Base-by-base conservation (phyloP, 441 rosid genomes). In the Euphorbia celastroides region DNA sequence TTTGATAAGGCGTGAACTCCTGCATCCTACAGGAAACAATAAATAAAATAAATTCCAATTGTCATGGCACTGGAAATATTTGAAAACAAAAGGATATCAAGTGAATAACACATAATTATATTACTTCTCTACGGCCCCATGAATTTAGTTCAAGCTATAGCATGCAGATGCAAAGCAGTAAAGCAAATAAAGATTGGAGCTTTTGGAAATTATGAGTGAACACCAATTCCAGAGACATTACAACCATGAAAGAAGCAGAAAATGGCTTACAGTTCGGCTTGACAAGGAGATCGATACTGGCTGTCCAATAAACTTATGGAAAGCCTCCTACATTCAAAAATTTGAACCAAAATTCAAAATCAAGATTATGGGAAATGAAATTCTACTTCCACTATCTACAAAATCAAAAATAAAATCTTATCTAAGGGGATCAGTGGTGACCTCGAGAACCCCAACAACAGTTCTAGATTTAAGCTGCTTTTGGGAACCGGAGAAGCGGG, bases 1-100 rank as follows among this genome's bases (percentile, higher is more conserved):
- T 94, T 94, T 20, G 96, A 82, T 57, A 92, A 75, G 60, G 99
- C 97, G 77, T 94, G 99, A 16, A 94, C 99, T 62, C 99, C 99
- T 10, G 97, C 91, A 82, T 94, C 99, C 99, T 94, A 78, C 69
- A 78, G 68, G 30, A 20, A 64, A 14, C 59, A 58, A 66, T 62
- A 59, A 52, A 22, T 51, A 61, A 71, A 69, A 69, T 70, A 56
- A 50, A 42, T 42, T 16, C 17, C 7, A 42, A 42, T 13, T 42
- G 38, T 34, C 50, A 44, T 2, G 17, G n/a, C n/a, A n/a, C n/a
- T n/a, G n/a, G n/a, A n/a, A n/a, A n/a, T n/a, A n/a, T n/a, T n/a
- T n/a, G n/a, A n/a, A n/a, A n/a, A n/a, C n/a, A n/a, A n/a, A n/a
- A n/a, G n/a, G n/a, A n/a, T n/a, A n/a, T n/a, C n/a, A n/a, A n/a